Conservation (phyloP, 2,329 filamentous ascomycete genomes). For the Ceratocystis cubensis region DNA sequence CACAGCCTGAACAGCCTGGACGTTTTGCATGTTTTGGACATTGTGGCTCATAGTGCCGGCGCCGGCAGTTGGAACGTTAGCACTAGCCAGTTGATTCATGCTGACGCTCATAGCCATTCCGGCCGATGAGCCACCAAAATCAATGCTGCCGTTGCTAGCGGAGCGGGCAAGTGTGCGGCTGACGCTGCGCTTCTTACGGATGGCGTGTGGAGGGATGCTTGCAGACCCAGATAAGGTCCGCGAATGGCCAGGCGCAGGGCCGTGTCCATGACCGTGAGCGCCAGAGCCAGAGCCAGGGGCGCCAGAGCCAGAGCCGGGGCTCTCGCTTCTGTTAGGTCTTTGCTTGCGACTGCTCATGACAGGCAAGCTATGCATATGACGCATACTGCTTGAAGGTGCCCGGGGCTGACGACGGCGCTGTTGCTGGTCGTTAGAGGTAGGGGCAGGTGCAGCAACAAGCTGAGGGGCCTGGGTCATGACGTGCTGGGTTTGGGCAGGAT, state of each 20-base stretch:
- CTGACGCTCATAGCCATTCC: neutral
- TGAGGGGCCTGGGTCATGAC: neutral
- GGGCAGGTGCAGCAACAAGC: neutral
- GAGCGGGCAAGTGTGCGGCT: neutral
- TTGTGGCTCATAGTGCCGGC: neutral
- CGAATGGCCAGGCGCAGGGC: neutral
- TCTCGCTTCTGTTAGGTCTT: neutral
- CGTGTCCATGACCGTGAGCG: neutral
- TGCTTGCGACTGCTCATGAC: neutral
- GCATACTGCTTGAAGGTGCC: conserved; percentile 13
- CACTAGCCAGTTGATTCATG: neutral
- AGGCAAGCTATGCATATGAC: neutral
- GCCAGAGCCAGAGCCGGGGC: neutral
- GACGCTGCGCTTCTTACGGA: neutral
- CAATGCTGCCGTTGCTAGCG: neutral
- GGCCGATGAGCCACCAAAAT: neutral
- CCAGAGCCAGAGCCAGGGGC: neutral
- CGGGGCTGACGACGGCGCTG: conserved; percentile 4
- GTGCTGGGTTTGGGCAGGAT: neutral
- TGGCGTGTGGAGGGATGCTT: too few relatives aligned
- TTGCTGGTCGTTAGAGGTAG: neutral
- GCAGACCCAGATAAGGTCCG: conserved; percentile 1
- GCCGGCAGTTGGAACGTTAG: neutral
- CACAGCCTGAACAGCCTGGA: too few relatives aligned
- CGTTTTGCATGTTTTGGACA: too few relatives aligned